Evolutionary conservation across 768 basidiomycete genomes (phyloP).

Genomic region (Naganishia friedmannii): DNA sequence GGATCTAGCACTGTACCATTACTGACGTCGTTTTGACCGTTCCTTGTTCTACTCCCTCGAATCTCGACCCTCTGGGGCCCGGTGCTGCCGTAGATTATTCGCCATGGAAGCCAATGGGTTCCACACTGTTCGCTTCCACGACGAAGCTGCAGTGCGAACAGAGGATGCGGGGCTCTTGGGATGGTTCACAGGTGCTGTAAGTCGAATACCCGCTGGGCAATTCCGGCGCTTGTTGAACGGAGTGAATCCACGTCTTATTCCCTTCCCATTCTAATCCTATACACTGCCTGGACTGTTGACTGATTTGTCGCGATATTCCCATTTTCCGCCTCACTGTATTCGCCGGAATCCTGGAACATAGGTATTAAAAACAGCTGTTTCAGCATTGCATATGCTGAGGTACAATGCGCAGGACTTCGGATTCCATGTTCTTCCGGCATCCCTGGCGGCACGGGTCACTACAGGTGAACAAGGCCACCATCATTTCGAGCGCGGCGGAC

Average conservation of each 20-base stretch:
- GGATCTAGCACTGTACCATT: not conserved
- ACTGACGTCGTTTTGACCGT: not conserved
- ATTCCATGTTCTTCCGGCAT: constrained; percentile 41
- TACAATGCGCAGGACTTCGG: constrained; percentile 42
- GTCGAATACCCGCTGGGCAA: too few relatives aligned
- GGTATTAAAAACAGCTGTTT: constrained; percentile 47
- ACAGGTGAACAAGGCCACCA: constrained; percentile 24
- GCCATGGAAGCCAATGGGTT: constrained; percentile 47
- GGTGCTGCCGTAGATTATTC: constrained; percentile 39
- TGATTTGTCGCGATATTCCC: not conserved
- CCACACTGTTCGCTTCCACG: constrained; percentile 46
- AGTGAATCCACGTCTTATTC: too few relatives aligned
- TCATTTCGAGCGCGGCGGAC: constrained; percentile 26
- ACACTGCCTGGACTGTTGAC: too few relatives aligned
- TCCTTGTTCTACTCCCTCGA: not conserved
- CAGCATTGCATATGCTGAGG: constrained; percentile 47
- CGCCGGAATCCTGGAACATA: constrained; percentile 7
- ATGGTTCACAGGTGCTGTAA: constrained; percentile 49
- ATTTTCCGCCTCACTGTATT: too few relatives aligned
- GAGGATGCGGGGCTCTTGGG: constrained; percentile 46
- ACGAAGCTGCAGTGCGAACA: constrained; percentile 38
- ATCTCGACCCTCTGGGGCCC: not conserved
- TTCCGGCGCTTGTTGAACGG: too few relatives aligned
- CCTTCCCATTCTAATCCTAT: too few relatives aligned
- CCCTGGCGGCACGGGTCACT: constrained; percentile 12